These are phyloP conservation scores for Fragosphaeria purpurea DNA, from an alignment of 2,329 filamentous ascomycete genomes.

Conservation along the genomic window DNA sequence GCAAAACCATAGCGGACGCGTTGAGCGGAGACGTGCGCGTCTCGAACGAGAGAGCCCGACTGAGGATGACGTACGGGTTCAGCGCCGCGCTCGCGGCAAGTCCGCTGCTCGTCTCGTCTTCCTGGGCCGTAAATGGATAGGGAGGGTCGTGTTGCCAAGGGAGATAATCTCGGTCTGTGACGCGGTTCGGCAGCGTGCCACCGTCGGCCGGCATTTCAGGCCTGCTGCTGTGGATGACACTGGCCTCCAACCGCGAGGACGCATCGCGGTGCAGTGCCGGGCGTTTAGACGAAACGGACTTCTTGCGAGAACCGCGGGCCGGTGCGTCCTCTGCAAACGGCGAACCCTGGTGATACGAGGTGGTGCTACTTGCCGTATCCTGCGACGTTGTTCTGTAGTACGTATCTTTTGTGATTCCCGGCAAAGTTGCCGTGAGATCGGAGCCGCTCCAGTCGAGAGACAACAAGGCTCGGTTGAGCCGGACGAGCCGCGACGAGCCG, in stretches of 20 bases:
- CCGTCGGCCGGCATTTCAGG: neutral
- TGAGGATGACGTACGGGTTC: conserved; percentile 44
- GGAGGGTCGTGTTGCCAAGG: conserved; percentile 47
- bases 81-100: conserved; percentile 28
- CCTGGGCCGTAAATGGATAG: conserved; percentile 37
- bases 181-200: conserved; percentile 21
- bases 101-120: conserved; percentile 1
- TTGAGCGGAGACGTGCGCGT: conserved; percentile 45
- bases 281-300: neutral
- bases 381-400: conserved; percentile 8
- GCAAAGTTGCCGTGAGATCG: neutral
- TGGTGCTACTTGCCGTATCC: conserved; percentile 8
- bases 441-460: conserved; percentile 10
- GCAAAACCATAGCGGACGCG: conserved; percentile 50
- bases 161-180: conserved; percentile 49
- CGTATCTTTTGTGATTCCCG: neutral
- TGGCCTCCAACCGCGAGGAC: conserved; percentile 2
- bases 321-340: too few species aligned
- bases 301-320: too few species aligned
- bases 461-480: conserved; percentile 9
- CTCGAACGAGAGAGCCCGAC: conserved; percentile 46
- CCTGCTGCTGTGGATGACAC: neutral
- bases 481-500: conserved; percentile 6
- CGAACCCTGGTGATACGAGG: neutral
- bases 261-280: conserved; percentile 1